Percentiles rank a stretch among this genome's conserved stretches.
These are phyloP conservation scores for Saitoella complicata DNA, from an alignment of 805 yeast genomes.

Conservation along the genomic window DNA sequence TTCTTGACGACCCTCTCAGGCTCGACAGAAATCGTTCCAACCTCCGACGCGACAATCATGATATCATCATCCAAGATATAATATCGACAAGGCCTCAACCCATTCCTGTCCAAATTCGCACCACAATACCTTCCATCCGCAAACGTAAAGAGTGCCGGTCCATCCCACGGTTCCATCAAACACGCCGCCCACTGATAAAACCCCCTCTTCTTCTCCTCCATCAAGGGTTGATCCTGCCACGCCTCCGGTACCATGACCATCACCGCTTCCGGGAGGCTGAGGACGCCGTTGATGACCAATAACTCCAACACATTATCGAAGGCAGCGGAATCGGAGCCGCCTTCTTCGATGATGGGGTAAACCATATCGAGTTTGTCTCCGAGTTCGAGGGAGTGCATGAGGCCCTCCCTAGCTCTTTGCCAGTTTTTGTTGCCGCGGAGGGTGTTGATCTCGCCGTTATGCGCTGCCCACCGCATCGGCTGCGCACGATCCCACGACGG, in stretches of 20 bases:
- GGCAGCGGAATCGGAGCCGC: constrained; percentile 97
- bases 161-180: constrained; percentile 99
- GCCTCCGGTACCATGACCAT: constrained; percentile 97
- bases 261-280: constrained; percentile 89
- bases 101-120: constrained; percentile 94
- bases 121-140: constrained; percentile 98
- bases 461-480: constrained; percentile 94
- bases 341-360: constrained; percentile 93
- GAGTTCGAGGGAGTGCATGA: constrained; percentile 71
- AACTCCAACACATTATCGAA: constrained; percentile 89
- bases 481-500: constrained; percentile 99
- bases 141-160: constrained; percentile 92
- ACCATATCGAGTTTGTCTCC: constrained; percentile 83
- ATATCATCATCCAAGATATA: constrained; percentile 88
- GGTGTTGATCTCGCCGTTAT: constrained; percentile 96
- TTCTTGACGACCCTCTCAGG: constrained; percentile 69
- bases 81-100: constrained; percentile 95
- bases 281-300: constrained; percentile 76
- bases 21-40: constrained; percentile 85
- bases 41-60: constrained; percentile 96
- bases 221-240: constrained; percentile 74
- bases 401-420: constrained; percentile 98
- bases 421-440: constrained; percentile 95
- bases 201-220: constrained; percentile 85
- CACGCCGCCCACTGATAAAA: constrained; percentile 99